Conservation (phyloP, 345 rosid species). For the Citrus hindsii region DNA sequence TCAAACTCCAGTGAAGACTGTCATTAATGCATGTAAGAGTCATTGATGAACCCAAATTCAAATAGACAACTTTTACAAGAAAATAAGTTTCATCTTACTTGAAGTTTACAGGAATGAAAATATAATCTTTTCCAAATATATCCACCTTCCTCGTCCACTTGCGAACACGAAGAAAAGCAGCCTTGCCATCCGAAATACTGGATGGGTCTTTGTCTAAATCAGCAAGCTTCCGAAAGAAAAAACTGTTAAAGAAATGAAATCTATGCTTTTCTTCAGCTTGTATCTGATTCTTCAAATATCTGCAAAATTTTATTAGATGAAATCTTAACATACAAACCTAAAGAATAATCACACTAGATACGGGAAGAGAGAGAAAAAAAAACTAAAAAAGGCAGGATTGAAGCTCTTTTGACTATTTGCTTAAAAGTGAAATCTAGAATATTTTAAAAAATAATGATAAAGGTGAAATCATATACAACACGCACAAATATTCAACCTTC, state of each 20-base stretch:
- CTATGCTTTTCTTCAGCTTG: slow-evolving; percentile 48
- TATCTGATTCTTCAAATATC: slow-evolving; percentile 75
- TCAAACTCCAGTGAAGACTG: slow-evolving; percentile 98
- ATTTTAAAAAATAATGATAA: neutral
- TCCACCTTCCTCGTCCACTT: slow-evolving; percentile 96
- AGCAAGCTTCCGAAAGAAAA: slow-evolving; percentile 96
- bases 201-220: slow-evolving; percentile 83
- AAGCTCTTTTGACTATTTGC: neutral
- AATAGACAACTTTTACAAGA: slow-evolving; percentile 4
- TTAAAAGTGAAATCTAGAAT: neutral
- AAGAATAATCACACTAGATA: neutral
- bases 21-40: slow-evolving; percentile 17
- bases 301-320: slow-evolving; percentile 12
- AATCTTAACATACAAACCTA: neutral
- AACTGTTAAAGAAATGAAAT: slow-evolving; percentile 91
- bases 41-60: slow-evolving; percentile 8
- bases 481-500: neutral
- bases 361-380: no score
- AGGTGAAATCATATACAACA: neutral
- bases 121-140: slow-evolving; percentile 81
- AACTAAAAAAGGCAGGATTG: neutral
- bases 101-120: slow-evolving; percentile 92
- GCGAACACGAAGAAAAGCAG: slow-evolving; percentile 86
- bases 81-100: slow-evolving; percentile 37
- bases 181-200: slow-evolving; percentile 65